Evolutionary conservation across 352 stramenopile species (phyloP).

Genomic region (Globisporangium rhizosaccharum): DNA sequence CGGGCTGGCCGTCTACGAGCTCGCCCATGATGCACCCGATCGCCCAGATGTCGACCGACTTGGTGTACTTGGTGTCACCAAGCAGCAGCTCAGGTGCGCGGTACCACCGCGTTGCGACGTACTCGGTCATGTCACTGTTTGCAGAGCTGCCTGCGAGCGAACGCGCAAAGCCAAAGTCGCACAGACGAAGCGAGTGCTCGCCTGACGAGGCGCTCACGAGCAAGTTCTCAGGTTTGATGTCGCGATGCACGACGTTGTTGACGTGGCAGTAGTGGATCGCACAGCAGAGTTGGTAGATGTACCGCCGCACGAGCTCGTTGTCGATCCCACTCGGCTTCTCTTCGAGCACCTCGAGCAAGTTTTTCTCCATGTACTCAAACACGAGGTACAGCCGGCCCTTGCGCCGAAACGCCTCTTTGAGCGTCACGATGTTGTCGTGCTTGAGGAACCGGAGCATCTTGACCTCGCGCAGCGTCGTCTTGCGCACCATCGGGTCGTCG

Average conservation of each 20-base stretch:
- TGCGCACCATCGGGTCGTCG: slow-evolving; percentile 89
- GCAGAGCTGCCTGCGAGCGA: slow-evolving; percentile 69
- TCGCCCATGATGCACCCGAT: slow-evolving; percentile 98
- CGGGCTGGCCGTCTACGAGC: slow-evolving; percentile 93
- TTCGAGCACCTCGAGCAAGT: slow-evolving; percentile 93
- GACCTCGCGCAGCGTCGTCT: slow-evolving; percentile 94
- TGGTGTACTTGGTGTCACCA: slow-evolving; percentile 97
- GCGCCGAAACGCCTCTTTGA: slow-evolving; percentile 98
- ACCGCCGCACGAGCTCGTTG: slow-evolving; percentile 94
- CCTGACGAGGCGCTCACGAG: slow-evolving; percentile 93
- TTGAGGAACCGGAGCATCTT: slow-evolving; percentile 98
- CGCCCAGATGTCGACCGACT: slow-evolving; percentile 93
- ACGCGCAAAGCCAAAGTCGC: slow-evolving; percentile 97
- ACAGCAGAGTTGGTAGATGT: slow-evolving; percentile 97
- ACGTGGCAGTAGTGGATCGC: slow-evolving; percentile 96
- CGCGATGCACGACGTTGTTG: slow-evolving; percentile 96
- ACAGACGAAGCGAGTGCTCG: slow-evolving; percentile 96
- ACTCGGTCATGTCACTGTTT: slow-evolving; percentile 95
- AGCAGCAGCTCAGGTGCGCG: slow-evolving; percentile 98
- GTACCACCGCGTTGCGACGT: slow-evolving; percentile 99
- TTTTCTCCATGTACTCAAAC: slow-evolving; percentile 98
- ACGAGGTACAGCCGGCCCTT: slow-evolving; percentile 96
- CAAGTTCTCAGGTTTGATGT: slow-evolving; percentile 99
- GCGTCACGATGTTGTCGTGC: slow-evolving; percentile 96
- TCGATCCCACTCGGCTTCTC: slow-evolving; percentile 86